Conservation (phyloP, 1,139 yeast species). For the Yamadazyma sp. region DNA sequence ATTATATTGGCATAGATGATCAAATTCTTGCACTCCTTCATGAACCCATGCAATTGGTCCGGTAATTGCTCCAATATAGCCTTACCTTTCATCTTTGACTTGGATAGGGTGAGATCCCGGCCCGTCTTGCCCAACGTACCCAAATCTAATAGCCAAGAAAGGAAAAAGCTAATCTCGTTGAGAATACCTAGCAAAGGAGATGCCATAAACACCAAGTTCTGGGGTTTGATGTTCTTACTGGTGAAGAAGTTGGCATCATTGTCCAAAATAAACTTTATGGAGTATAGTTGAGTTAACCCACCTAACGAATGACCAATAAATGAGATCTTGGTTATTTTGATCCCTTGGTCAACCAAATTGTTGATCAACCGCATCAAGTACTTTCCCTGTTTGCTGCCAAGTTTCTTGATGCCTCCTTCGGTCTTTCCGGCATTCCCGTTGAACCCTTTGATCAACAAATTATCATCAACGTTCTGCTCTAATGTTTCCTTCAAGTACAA, state of each 20-base stretch:
- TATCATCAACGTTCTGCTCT: slow-evolving; percentile 59
- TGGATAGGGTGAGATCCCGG: slow-evolving; percentile 72
- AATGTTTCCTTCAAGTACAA: slow-evolving; percentile 78
- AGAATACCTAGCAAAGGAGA: slow-evolving; percentile 83
- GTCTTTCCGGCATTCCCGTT: slow-evolving; percentile 85
- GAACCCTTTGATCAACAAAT: slow-evolving; percentile 76
- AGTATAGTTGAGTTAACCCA: slow-evolving; percentile 86
- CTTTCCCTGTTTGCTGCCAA: slow-evolving; percentile 78
- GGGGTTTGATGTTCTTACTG: slow-evolving; percentile 51
- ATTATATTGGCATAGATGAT: slow-evolving; percentile 78
- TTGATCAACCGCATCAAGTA: slow-evolving; percentile 59
- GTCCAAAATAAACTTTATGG: slow-evolving; percentile 73
- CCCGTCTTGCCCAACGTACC: slow-evolving; percentile 95
- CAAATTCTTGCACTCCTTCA: slow-evolving; percentile 62
- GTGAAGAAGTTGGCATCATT: slow-evolving; percentile 56
- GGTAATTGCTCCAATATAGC: slow-evolving; percentile 78
- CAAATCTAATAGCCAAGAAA: slow-evolving; percentile 77
- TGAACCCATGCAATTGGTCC: slow-evolving; percentile 70
- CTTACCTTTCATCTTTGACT: slow-evolving; percentile 27
- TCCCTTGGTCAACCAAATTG: slow-evolving; percentile 23
- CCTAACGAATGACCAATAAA: slow-evolving; percentile 93
- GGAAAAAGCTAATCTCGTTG: slow-evolving; percentile 82
- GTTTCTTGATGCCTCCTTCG: slow-evolving; percentile 80
- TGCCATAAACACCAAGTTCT: slow-evolving; percentile 79
- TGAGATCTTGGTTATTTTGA: slow-evolving; percentile 60